Evolutionary conservation across 805 yeast species (phyloP).

Genomic region (Starmera caribaea): DNA sequence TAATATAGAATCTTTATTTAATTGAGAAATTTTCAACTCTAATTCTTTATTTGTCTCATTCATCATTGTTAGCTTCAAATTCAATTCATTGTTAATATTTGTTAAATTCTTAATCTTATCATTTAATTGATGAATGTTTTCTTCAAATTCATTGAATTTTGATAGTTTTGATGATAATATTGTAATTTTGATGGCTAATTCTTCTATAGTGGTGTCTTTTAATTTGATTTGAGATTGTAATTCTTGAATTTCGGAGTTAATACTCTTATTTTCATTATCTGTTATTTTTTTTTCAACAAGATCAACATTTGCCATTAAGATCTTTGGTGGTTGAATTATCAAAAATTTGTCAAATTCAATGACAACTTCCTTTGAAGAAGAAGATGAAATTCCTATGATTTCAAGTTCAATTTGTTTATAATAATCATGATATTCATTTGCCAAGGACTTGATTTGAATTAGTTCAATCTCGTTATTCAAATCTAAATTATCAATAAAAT

Average conservation of each 20-base stretch:
- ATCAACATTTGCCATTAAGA: no score
- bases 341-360: no score
- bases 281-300: no score
- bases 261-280: not conserved
- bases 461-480: not conserved
- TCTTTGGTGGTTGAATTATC: no score
- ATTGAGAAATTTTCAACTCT: conserved; percentile 18
- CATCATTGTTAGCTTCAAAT: conserved; percentile 7
- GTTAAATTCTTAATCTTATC: conserved; percentile 10
- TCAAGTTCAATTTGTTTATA: not conserved
- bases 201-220: conserved; percentile 24
- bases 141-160: conserved; percentile 22
- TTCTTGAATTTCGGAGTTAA: not conserved
- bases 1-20: conserved; percentile 16
- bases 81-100: conserved; percentile 7
- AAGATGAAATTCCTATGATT: no score
- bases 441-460: not conserved
- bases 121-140: conserved; percentile 15
- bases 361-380: no score
- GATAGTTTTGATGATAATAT: conserved; percentile 34
- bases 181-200: conserved; percentile 34
- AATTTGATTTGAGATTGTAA: not conserved
- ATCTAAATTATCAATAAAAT: not conserved
- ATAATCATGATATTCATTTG: not conserved
- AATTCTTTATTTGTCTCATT: conserved; percentile 15